phyloP scores from a whole-genome alignment of 169 alveolate genomes.

The Eimeria praecox region DNA sequence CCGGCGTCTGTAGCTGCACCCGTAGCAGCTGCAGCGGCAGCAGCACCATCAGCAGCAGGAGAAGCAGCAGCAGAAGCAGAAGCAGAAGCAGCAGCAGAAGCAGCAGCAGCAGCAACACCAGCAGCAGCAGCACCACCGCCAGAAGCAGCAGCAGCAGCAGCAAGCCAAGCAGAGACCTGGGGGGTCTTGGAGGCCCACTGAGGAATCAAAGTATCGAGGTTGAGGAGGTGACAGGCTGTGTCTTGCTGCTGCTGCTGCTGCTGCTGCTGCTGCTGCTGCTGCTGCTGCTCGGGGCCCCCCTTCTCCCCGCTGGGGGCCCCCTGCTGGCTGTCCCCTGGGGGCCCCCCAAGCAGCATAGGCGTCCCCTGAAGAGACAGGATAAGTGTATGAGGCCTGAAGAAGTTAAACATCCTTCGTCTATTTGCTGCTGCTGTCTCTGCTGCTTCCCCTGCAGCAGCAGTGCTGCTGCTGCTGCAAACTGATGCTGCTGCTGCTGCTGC shows the following conservation, averaged over 20 bases:
- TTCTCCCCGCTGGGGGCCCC: not conserved
- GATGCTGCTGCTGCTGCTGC: not conserved
- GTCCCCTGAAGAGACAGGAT: not conserved
- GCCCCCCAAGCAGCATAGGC: not conserved
- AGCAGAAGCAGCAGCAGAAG: conserved; percentile 9
- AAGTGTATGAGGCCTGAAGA: not conserved
- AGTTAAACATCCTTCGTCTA: not conserved
- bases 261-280: conserved; percentile 9
- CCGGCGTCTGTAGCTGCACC: not conserved
- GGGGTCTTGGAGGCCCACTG: not conserved
- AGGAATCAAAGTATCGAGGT: not conserved
- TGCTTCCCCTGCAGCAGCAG: conserved; percentile 1
- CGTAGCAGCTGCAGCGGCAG: not conserved
- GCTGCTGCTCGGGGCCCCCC: not conserved
- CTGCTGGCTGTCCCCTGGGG: not conserved
- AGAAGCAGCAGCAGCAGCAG: conserved; percentile 39
- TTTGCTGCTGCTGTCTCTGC: conserved; percentile 34
- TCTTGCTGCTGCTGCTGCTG: not conserved
- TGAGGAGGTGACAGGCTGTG: conserved; percentile 20
- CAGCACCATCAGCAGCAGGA: not conserved
- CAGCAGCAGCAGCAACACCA: not conserved
- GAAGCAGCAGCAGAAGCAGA: not conserved
- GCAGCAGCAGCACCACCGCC: not conserved
- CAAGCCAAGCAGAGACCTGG: not conserved
- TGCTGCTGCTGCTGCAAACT: not conserved